Conservation (phyloP, 441 rosid genomes). For the Pelargonium cotyledonis region DNA sequence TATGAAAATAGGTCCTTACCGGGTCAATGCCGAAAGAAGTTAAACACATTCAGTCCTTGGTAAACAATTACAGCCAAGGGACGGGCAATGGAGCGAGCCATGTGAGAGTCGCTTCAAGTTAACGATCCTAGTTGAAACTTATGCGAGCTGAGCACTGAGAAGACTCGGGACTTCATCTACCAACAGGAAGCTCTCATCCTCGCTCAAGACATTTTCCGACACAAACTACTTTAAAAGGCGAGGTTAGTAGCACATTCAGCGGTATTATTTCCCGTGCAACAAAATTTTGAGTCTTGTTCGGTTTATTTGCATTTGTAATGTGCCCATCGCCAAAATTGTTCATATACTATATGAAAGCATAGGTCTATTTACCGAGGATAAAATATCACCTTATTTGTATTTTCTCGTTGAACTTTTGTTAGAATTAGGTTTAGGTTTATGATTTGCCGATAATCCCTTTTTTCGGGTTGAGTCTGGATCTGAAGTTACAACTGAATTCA, state of each 20-base stretch:
- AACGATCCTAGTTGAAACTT: constrained; percentile 5
- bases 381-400: neutral
- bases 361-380: neutral
- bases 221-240: neutral
- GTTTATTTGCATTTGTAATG: neutral
- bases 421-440: neutral
- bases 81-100: constrained; percentile 17
- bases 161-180: neutral
- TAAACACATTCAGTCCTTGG: constrained; percentile 68
- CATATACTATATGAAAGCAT: neutral
- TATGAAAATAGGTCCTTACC: constrained; percentile 62
- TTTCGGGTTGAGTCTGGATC: neutral
- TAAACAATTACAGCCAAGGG: constrained; percentile 45
- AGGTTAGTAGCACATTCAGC: neutral
- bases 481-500: neutral
- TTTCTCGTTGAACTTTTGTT: neutral
- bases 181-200: neutral
- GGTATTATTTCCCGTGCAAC: neutral
- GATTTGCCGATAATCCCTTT: neutral
- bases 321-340: neutral
- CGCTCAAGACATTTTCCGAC: neutral
- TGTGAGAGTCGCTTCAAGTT: constrained; percentile 27
- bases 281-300: neutral
- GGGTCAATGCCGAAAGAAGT: constrained; percentile 94
- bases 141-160: neutral